These are phyloP conservation scores for Hyphodiscus hymeniophilus DNA, from an alignment of 495 filamentous ascomycete species.

Conservation along the genomic window DNA sequence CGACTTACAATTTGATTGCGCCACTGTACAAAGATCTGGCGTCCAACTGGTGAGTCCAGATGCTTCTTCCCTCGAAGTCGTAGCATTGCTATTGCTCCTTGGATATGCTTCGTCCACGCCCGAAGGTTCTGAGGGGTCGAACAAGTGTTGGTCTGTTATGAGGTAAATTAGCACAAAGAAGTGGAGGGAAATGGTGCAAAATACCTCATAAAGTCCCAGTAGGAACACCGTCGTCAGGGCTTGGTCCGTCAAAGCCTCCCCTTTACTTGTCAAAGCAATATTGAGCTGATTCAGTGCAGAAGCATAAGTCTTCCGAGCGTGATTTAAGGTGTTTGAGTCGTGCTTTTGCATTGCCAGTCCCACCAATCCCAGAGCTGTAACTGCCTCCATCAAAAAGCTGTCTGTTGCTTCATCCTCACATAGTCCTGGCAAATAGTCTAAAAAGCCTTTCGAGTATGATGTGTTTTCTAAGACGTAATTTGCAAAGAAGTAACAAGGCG, in stretches of 20 bases:
- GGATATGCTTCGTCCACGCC: slow-evolving; percentile 42
- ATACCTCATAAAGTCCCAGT: slow-evolving; percentile 31
- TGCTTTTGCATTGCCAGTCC: too few relatives aligned
- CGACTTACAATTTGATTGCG: slow-evolving; percentile 25
- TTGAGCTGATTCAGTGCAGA: slow-evolving; percentile 36
- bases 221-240: slow-evolving; percentile 45
- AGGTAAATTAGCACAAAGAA: neutral
- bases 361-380: too few relatives aligned
- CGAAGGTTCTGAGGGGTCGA: slow-evolving; percentile 27
- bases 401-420: too few relatives aligned
- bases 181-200: neutral
- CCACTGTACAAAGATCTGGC: slow-evolving; percentile 37
- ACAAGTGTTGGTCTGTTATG: slow-evolving; percentile 13
- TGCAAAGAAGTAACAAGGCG: too few relatives aligned
- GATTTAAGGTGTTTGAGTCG: neutral
- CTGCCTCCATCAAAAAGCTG: too few relatives aligned
- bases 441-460: too few relatives aligned
- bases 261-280: slow-evolving; percentile 33
- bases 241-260: slow-evolving; percentile 39
- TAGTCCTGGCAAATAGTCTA: too few relatives aligned
- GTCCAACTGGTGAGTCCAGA: slow-evolving; percentile 33
- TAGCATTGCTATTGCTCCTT: slow-evolving; percentile 38
- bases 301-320: slow-evolving; percentile 38
- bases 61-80: slow-evolving; percentile 42
- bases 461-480: too few relatives aligned